Evolutionary conservation across 371 early-diverging fungal species (phyloP).

Genomic region (Lichtheimia ramosa): DNA sequence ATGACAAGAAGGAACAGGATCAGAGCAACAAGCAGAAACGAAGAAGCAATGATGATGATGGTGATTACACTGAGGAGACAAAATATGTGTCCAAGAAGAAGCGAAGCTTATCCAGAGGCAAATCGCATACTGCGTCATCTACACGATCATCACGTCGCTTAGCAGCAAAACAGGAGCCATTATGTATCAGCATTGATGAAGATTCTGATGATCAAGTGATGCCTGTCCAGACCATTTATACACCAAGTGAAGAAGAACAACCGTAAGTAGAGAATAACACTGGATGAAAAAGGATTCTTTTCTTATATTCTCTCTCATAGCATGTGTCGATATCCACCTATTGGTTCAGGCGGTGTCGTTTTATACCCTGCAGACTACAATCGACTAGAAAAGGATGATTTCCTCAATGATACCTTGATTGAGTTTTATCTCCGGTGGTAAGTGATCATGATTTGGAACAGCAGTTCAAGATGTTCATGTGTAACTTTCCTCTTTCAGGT

Average conservation of each 20-base stretch:
- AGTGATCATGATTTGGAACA: constrained; percentile 1
- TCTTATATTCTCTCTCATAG: constrained; percentile 2
- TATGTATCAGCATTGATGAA: background rate
- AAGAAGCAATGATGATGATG: no score
- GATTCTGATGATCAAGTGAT: no score
- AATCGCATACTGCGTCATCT: no score
- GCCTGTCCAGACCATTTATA: no score
- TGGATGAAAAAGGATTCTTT: background rate
- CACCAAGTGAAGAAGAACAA: background rate
- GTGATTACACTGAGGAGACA: no score
- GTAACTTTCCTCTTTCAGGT: constrained; percentile 5
- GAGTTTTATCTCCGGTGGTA: constrained; percentile 56
- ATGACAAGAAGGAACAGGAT: no score
- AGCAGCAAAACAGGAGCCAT: background rate
- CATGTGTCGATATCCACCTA: constrained; percentile 22
- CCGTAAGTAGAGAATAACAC: background rate
- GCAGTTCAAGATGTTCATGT: background rate
- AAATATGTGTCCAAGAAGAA: no score
- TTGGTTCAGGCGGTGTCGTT: constrained; percentile 25
- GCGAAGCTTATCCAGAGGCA: no score
- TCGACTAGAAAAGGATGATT: constrained; percentile 51
- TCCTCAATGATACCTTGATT: constrained; percentile 61
- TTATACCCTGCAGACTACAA: constrained; percentile 40
- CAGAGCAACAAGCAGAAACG: no score
- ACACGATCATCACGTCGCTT: no score